Conservation (phyloP, 1,284 basidiomycete species). For the Laetiporus sulphureus region DNA sequence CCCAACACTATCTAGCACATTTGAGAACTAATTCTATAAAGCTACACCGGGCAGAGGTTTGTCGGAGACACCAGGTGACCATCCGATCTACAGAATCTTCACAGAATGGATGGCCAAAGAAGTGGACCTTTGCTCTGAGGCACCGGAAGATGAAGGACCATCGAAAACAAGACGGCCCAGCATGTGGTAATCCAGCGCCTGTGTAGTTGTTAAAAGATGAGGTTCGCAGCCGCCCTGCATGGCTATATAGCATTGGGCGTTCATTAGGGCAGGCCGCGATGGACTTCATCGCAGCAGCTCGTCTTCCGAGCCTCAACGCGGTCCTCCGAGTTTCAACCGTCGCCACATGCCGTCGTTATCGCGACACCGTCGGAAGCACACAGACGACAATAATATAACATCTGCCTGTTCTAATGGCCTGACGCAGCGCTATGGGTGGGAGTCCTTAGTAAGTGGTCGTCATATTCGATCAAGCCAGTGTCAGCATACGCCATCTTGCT, state of each 20-base stretch:
- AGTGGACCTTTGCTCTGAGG: conserved; percentile 54
- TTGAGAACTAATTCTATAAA: too few relatives aligned
- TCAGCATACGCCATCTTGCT: too few relatives aligned
- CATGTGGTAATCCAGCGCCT: conserved; percentile 53
- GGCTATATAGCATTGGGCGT: conserved; percentile 10
- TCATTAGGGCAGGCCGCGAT: conserved; percentile 38
- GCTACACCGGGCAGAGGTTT: background rate
- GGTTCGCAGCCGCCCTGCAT: background rate
- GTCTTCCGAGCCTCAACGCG: background rate
- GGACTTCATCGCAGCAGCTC: background rate
- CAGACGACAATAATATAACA: too few relatives aligned
- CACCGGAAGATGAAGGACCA: conserved; percentile 46
- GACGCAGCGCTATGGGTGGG: background rate
- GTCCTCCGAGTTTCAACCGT: too few relatives aligned
- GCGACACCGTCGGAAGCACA: conserved; percentile 3
- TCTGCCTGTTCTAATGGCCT: background rate
- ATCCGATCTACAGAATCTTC: conserved; percentile 33
- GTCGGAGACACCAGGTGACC: conserved; percentile 65
- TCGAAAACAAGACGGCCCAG: conserved; percentile 32
- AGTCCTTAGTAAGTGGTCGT: conserved; percentile 1
- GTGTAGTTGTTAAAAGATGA: conserved; percentile 62
- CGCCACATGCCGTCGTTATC: background rate
- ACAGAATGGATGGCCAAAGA: conserved; percentile 56
- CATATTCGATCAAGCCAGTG: background rate
- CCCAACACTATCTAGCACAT: too few relatives aligned